These are phyloP conservation scores for Picochlorum costavermella DNA, from an alignment of 139 green algal species.

Conservation along the genomic window DNA sequence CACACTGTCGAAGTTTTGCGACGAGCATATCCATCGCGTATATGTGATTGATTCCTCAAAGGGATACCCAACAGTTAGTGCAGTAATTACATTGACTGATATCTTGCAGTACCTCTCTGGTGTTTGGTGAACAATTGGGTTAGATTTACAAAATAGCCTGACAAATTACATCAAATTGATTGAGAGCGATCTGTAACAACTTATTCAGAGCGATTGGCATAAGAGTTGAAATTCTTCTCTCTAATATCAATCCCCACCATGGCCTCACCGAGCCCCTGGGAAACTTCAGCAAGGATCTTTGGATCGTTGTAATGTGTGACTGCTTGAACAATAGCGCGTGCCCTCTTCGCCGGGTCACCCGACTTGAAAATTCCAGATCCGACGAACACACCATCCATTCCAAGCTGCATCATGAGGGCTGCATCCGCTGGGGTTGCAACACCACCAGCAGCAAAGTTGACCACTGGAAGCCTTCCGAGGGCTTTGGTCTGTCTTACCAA, in stretches of 20 bases:
- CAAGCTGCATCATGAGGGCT: slow-evolving; percentile 99
- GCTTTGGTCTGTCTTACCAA: slow-evolving; percentile 78
- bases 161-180: slow-evolving; percentile 4
- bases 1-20: slow-evolving; percentile 14
- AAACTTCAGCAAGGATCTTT: slow-evolving; percentile 89
- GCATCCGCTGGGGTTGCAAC: slow-evolving; percentile 98
- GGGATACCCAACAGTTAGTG: background rate
- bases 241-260: slow-evolving; percentile 97
- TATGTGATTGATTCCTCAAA: slow-evolving; percentile 20
- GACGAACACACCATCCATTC: slow-evolving; percentile 98
- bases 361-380: slow-evolving; percentile 98
- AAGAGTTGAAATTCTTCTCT: slow-evolving; percentile 73
- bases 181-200: background rate
- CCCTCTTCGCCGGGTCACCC: slow-evolving; percentile 83
- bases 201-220: slow-evolving; percentile 79
- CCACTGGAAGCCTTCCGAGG: slow-evolving; percentile 86
- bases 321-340: slow-evolving; percentile 94
- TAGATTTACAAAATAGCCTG: slow-evolving; percentile 9
- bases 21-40: slow-evolving; percentile 22
- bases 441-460: slow-evolving; percentile 99
- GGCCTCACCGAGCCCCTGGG: slow-evolving; percentile 76
- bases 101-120: slow-evolving; percentile 15
- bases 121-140: slow-evolving; percentile 12
- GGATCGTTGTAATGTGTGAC: slow-evolving; percentile 99
- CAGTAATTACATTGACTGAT: slow-evolving; percentile 32